A percentile compares a stretch with the other conserved stretches of the same genome.
These are phyloP conservation scores for Chlorella vulgaris DNA, from an alignment of 139 green algal species.

Conservation along the genomic window DNA sequence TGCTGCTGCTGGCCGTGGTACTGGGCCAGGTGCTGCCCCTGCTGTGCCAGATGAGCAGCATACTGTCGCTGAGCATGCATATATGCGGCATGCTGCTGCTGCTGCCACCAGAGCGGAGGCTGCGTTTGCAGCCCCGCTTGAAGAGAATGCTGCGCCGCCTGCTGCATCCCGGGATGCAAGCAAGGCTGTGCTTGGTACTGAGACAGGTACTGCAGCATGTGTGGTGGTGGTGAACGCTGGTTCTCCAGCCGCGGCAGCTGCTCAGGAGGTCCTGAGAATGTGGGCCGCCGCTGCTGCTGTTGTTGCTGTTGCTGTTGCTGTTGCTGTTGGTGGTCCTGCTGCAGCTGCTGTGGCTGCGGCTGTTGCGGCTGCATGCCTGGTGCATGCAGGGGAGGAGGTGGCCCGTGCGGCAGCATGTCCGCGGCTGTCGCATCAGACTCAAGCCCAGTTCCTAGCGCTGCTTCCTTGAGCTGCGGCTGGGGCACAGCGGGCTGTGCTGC, in stretches of 20 bases:
- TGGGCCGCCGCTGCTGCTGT: too few species aligned
- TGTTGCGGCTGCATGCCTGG: not conserved
- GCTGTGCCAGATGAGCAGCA: not conserved
- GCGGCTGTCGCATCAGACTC: not conserved
- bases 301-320: too few species aligned
- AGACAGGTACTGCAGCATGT: too few species aligned
- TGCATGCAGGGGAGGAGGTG: not conserved
- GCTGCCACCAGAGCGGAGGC: not conserved
- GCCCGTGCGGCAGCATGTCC: not conserved
- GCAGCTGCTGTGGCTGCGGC: not conserved
- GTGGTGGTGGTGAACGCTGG: too few species aligned
- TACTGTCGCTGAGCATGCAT: not conserved
- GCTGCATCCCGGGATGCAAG: too few species aligned
- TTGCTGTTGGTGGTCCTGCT: too few species aligned
- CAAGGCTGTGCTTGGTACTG: too few species aligned
- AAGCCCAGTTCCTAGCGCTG: too few species aligned
- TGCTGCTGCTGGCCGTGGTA: conserved; percentile 1
- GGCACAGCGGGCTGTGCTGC: not conserved
- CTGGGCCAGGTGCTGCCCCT: not conserved
- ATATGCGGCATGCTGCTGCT: not conserved
- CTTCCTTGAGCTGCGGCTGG: not conserved
- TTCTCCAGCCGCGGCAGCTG: too few species aligned
- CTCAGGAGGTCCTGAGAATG: too few species aligned
- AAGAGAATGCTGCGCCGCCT: too few species aligned
- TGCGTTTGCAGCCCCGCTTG: not conserved